These are phyloP conservation scores for Trichoderma cornu-damae DNA, from an alignment of 2,329 filamentous ascomycete genomes.

Conservation along the genomic window DNA sequence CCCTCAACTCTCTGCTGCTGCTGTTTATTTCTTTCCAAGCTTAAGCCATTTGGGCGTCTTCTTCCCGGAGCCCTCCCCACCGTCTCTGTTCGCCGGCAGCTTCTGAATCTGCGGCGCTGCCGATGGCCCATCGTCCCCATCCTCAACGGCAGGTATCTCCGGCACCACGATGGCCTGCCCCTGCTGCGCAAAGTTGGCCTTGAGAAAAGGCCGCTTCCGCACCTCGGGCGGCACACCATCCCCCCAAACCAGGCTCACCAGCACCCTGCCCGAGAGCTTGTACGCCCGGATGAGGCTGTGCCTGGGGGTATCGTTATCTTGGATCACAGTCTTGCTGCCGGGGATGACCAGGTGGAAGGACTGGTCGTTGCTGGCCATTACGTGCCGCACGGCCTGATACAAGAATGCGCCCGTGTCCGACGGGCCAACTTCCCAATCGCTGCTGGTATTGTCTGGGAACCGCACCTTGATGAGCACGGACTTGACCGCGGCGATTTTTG, in stretches of 20 bases:
- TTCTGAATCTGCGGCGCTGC: slow-evolving; percentile 25
- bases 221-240: slow-evolving; percentile 53
- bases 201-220: slow-evolving; percentile 55
- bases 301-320: slow-evolving; percentile 41
- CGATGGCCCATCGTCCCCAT: slow-evolving; percentile 31
- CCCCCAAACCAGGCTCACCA: slow-evolving; percentile 74
- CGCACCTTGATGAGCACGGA: slow-evolving; percentile 73
- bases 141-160: slow-evolving; percentile 43
- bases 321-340: slow-evolving; percentile 46
- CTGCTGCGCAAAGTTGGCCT: slow-evolving; percentile 50
- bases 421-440: slow-evolving; percentile 65
- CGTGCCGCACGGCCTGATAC: slow-evolving; percentile 66
- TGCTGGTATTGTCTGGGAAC: slow-evolving; percentile 79
- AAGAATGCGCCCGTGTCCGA: slow-evolving; percentile 65
- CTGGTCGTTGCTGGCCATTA: slow-evolving; percentile 61
- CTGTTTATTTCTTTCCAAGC: slow-evolving; percentile 60
- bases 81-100: slow-evolving; percentile 35
- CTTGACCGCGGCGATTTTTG: slow-evolving; percentile 60
- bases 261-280: slow-evolving; percentile 62
- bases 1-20: no score
- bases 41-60: slow-evolving; percentile 67
- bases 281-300: slow-evolving; percentile 66
- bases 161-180: slow-evolving; percentile 65
- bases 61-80: slow-evolving; percentile 39
- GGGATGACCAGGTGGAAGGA: slow-evolving; percentile 68